Evolutionary conservation across 768 basidiomycete species (phyloP), one percentile per base, ranked within the genome.

Genomic region (Psilocybe tampanensis): DNA sequence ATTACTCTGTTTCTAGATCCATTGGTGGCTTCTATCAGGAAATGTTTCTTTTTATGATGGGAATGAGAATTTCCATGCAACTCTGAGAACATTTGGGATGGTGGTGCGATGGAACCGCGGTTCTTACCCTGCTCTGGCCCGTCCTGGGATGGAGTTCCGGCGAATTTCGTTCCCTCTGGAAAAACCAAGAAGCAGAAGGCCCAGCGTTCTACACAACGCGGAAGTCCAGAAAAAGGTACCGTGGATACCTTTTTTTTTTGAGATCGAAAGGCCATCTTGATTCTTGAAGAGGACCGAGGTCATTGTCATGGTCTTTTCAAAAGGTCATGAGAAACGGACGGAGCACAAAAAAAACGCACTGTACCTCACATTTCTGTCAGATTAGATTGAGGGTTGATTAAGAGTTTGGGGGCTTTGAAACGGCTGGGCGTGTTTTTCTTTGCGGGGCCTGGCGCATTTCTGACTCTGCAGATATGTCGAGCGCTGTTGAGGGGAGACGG

Each of bases 271-370:
- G 7, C 33, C 15, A 34, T 34, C 33, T 34, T 13, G 12, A 2
- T 44, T 29, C 29, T 29, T 26, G 8, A 21, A 26, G 47, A 32
- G 48, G 48, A 50, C 48, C 48, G 48, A 39, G 48, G 48, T 50
- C 48, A 12, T 13, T 50, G 44, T 21, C 44, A 45, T 24, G 44
- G 22, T 45, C n/a, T n/a, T n/a, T n/a, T 24, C 26, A 3, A 24
- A 45, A 23, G 44, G 24, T 24, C 24, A 23, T 23, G 44, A 45
- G 44, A 45, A 24, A 8, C 13, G 22, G 7, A 15, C 44, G 44
- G 23, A 23, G 44, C 22, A 45, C 13, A 45, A 17, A 15, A 8
- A 2, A 11, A 8, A 8, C 3, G 18, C 9, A 29, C 29, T 29
- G 29, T 29, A 19, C 18, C 11, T 23, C 19, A 26, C 44, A 26